Evolutionary conservation across 352 stramenopile species (phyloP), one percentile per base, ranked within the genome.

Genomic region (Phytophthora vignae): DNA sequence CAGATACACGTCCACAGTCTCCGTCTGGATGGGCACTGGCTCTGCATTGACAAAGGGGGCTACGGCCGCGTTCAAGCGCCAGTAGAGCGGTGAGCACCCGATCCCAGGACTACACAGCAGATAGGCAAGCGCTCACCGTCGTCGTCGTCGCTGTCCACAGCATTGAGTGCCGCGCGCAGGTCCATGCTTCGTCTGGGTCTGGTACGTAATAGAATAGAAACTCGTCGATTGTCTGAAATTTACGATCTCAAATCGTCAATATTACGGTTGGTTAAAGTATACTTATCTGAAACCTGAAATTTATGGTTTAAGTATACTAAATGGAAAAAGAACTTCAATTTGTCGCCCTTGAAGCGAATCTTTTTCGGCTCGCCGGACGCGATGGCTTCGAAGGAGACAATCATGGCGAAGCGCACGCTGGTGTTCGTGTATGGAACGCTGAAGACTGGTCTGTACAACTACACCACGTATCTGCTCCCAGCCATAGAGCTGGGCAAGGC

Each of bases 391-490:
- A 42, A 42, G 36, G 36, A 42, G 36, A 42, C 36, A 42, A 14
- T 4, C 6, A 33, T 12, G 19, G n/a, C 36, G 31, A 59, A 64
- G 17, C 48, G 83, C 54, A 88, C 78, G 56, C 59, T 85, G 25
- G 84, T 95, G 66, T 94, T 92, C 63, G 87, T 95, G 29, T 93
- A 95, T 63, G 88, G 87, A 27, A 95, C 87, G 38, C 84, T 95
- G 61, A 95, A 95, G 81, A 77, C 74, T 11, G 85, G 74, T 9
- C 77, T 94, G 55, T 86, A 83, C 63, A 95, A 95, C 80, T 90
- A 93, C 64, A 62, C 78, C 6, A 60, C 74, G 72, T 94, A 94
- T 67, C 67, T 94, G 25, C 66, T 79, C 21, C 85, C 83, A 4
- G 82, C 83, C 0, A 77, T 82, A 14, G 76, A 73, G 27, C 40